Evolutionary conservation across 176 grass and related monocot genomes (phyloP).

Genomic region (Tuctoria greenei): DNA sequence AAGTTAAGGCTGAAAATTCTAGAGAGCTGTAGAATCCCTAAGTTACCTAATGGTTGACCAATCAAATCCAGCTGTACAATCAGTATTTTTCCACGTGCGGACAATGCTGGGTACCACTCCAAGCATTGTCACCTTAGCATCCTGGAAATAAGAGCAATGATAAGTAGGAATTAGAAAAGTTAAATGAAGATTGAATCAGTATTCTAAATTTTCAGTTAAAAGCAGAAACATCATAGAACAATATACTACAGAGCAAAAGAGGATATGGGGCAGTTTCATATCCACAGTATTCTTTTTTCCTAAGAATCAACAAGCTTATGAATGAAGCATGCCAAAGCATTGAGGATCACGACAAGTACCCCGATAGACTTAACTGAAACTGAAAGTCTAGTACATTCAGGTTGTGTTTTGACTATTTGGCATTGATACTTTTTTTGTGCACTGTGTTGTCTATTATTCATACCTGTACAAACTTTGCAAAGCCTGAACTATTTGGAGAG

Average conservation of each 20-base stretch:
- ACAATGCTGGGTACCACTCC: slow-evolving; percentile 94
- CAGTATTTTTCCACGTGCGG: slow-evolving; percentile 81
- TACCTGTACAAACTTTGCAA: slow-evolving; percentile 99
- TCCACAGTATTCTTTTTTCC: slow-evolving; percentile 14
- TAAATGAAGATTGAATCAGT: neutral
- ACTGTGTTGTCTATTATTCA: slow-evolving; percentile 3
- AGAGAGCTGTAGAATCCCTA: slow-evolving; percentile 8
- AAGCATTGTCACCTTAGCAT: slow-evolving; percentile 97
- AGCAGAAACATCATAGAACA: neutral
- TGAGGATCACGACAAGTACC: neutral
- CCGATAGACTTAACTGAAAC: slow-evolving; percentile 3
- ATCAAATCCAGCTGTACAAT: slow-evolving; percentile 79
- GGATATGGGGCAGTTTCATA: slow-evolving; percentile 22
- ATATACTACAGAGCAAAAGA: neutral
- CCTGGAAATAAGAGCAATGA: slow-evolving; percentile 46
- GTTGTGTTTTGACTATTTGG: slow-evolving; percentile 10
- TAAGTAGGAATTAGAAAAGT: slow-evolving; percentile 9
- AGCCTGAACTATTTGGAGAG: slow-evolving; percentile 68
- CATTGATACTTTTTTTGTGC: neutral
- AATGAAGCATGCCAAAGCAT: neutral
- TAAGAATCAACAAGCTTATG: neutral
- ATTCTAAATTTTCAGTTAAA: neutral
- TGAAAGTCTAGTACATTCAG: neutral
- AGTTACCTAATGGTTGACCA: slow-evolving; percentile 82
- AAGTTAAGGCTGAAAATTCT: slow-evolving; percentile 18